These are phyloP conservation scores for Pyrenochaeta sp. DNA, from an alignment of 2,329 filamentous ascomycete species.

Conservation along the genomic window DNA sequence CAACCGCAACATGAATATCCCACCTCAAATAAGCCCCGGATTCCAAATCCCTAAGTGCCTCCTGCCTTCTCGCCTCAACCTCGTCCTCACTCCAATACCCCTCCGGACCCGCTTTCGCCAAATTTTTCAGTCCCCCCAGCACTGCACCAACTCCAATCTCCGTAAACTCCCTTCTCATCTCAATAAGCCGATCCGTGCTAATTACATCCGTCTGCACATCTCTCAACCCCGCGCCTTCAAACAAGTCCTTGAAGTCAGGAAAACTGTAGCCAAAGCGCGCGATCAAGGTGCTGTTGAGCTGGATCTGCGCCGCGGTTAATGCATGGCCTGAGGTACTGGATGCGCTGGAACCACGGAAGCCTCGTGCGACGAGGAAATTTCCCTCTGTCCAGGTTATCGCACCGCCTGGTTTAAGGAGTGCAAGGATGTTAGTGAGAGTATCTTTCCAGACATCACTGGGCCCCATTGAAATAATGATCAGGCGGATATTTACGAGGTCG, in stretches of 20 bases:
- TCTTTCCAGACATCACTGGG: slow-evolving; percentile 27
- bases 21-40: slow-evolving; percentile 40
- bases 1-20: slow-evolving; percentile 41
- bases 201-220: slow-evolving; percentile 34
- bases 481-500: slow-evolving; percentile 42
- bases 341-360: slow-evolving; percentile 22
- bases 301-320: slow-evolving; percentile 28
- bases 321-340: slow-evolving; percentile 24
- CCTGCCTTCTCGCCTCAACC: slow-evolving; percentile 23
- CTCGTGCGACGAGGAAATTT: slow-evolving; percentile 33
- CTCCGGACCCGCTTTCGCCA: slow-evolving; percentile 28
- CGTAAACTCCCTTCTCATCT: slow-evolving; percentile 37
- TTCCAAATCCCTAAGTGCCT: slow-evolving; percentile 32
- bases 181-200: slow-evolving; percentile 35
- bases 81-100: slow-evolving; percentile 34
- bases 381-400: slow-evolving; percentile 42
- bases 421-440: slow-evolving; percentile 32
- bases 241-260: slow-evolving; percentile 26
- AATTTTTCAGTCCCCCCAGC: slow-evolving; percentile 34
- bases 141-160: slow-evolving; percentile 39
- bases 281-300: slow-evolving; percentile 30
- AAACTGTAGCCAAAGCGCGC: slow-evolving; percentile 37
- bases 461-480: slow-evolving; percentile 41
- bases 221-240: slow-evolving; percentile 25
- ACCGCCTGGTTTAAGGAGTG: slow-evolving; percentile 41